Percentiles rank a stretch among this genome's conserved stretches.
Conservation (phyloP, 2,329 filamentous ascomycete genomes). For the Pseudogymnoascus sp. region DNA sequence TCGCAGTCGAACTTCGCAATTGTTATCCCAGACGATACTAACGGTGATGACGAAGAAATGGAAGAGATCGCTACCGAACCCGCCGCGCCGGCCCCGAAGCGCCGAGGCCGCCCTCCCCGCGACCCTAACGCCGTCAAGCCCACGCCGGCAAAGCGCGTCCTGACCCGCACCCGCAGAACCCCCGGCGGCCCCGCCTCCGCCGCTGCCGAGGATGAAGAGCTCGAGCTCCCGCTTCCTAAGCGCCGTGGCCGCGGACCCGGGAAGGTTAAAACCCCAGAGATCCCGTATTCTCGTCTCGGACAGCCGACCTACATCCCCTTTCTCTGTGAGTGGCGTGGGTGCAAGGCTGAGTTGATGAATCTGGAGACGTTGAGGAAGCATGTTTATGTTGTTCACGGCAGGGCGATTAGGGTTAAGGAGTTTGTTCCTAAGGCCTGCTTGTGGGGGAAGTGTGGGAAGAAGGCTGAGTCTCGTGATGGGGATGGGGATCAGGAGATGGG, state of each 20-base stretch:
- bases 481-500: conserved; percentile 15
- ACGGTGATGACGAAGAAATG: neutral
- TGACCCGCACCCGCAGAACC: neutral
- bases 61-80: neutral
- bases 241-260: neutral
- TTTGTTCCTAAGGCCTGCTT: conserved; percentile 14
- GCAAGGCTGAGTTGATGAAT: conserved; percentile 55
- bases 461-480: conserved; percentile 14
- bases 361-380: conserved; percentile 50
- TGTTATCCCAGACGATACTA: neutral
- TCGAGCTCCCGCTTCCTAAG: neutral
- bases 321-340: conserved; percentile 52
- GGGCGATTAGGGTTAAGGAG: neutral
- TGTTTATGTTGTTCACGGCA: conserved; percentile 42
- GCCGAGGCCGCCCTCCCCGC: neutral
- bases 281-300: neutral
- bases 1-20: neutral
- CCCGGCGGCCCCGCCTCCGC: too few species aligned
- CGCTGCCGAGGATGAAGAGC: neutral
- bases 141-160: neutral
- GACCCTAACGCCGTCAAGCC: neutral
- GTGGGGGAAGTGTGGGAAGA: conserved; percentile 36
- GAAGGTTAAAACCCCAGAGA: neutral
- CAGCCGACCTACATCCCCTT: conserved; percentile 43
- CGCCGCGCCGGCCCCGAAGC: neutral